These are phyloP conservation scores for Macrolepiota albuminosa DNA, from an alignment of 768 basidiomycete genomes.

Conservation along the genomic window DNA sequence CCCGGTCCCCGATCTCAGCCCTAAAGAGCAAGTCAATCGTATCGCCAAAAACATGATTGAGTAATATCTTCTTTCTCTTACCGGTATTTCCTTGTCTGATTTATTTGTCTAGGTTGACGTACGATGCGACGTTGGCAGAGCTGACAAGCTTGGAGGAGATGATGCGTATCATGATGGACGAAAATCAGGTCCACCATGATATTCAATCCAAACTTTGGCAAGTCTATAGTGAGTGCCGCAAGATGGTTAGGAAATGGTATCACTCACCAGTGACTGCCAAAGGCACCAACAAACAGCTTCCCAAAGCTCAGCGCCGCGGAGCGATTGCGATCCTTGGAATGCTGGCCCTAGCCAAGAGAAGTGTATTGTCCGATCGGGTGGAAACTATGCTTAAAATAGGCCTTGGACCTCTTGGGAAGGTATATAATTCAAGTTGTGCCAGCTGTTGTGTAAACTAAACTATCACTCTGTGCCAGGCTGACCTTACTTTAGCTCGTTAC, in stretches of 20 bases:
- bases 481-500: conserved; percentile 87
- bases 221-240: conserved; percentile 71
- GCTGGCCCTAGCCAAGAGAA: conserved; percentile 82
- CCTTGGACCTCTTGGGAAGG: conserved; percentile 80
- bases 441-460: neutral
- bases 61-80: conserved; percentile 37
- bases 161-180: conserved; percentile 94
- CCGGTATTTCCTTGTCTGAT: neutral
- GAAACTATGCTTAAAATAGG: conserved; percentile 86
- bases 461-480: conserved; percentile 44
- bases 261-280: neutral
- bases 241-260: neutral
- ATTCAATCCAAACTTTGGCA: conserved; percentile 93
- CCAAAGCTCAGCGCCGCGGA: conserved; percentile 83
- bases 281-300: conserved; percentile 76
- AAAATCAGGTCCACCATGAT: conserved; percentile 75
- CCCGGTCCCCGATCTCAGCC: conserved; percentile 59
- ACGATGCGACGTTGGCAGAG: conserved; percentile 89
- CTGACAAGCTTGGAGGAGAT: conserved; percentile 95
- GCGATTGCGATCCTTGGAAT: conserved; percentile 97
- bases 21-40: conserved; percentile 84
- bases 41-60: conserved; percentile 98
- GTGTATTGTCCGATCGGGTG: conserved; percentile 70
- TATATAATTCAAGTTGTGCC: conserved; percentile 21
- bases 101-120: conserved; percentile 62